Evolutionary conservation across 345 rosid species (phyloP), one percentile per base, ranked within the genome.

Genomic region (Syzygium jambos): DNA sequence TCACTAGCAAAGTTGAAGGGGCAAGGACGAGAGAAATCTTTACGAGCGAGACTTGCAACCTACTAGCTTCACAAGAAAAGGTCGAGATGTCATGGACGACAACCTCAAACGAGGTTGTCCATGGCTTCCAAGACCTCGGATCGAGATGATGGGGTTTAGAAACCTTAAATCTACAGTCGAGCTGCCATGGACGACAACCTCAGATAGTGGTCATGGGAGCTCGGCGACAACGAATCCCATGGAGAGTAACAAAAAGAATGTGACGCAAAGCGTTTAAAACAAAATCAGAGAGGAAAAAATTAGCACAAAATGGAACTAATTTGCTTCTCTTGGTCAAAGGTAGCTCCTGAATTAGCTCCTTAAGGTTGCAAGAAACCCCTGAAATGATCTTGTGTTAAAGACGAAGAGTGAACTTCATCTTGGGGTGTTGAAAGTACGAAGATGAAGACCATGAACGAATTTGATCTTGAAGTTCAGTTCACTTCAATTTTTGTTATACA

Each of bases 21-120:
- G 65, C 29, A 11, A 11, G 65, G 30, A 59, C 30, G 11, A 5
- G 65, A 3, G 29, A 59, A 59, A 59, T 59, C 7, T 59, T 59
- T 29, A 25, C 2, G 16, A 59, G 65, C 0, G 0, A 59, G 65
- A 59, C 29, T 59, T 27, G 65, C 2, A 0, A 27, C 7, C 65
- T 11, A 11, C 2, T 0, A 27, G 30, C 65, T 59, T 59, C 30
- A 59, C 15, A 0, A 59, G 27, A 59, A 13, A 59, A 59, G 65
- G 63, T 25, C 6, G 29, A 27, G 29, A 0, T 0, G n/a, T 9
- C 61, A 56, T 22, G 61, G n/a, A 56, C 13, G 0, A 22, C 0
- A 2, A 12, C 12, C 59, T 56, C 61, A 56, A 22, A 22, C 0
- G n/a, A 9, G 61, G 61, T 56, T 56, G n/a, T 56, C n/a, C n/a